Percentiles rank a stretch among this genome's conserved stretches.
These are phyloP conservation scores for Acanthamoeba sp. DNA, from an alignment of 208 protist genomes.

Conservation along the genomic window DNA sequence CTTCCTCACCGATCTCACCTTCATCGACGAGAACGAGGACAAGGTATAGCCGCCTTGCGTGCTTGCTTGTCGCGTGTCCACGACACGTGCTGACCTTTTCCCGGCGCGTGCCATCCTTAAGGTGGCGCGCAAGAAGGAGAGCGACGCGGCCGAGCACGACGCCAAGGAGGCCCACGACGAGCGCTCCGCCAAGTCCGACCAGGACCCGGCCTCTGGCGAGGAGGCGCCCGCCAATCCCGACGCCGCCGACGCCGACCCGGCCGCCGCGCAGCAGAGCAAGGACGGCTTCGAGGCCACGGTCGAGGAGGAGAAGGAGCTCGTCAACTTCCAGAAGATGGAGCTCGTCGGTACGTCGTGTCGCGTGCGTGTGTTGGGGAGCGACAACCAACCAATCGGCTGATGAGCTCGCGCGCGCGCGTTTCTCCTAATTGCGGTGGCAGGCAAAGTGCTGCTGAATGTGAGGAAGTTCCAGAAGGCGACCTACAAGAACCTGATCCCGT, in stretches of 20 bases:
- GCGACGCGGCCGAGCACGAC: background rate
- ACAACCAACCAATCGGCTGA: background rate
- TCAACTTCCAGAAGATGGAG: constrained; percentile 69
- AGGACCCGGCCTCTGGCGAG: background rate
- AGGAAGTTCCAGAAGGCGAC: constrained; percentile 55
- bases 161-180: constrained; percentile 40
- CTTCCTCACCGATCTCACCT: constrained; percentile 62
- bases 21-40: constrained; percentile 62
- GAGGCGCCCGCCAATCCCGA: background rate
- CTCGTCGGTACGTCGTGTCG: constrained; percentile 12
- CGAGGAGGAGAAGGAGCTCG: background rate
- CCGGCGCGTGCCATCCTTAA: background rate
- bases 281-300: background rate
- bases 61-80: background rate
- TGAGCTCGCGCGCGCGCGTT: background rate
- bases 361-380: background rate
- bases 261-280: no score
- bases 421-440: no score
- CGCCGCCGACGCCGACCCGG: background rate
- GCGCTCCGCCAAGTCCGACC: background rate
- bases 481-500: constrained; percentile 37
- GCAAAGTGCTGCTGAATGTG: constrained; percentile 9
- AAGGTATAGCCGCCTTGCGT: background rate
- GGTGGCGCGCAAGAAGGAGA: constrained; percentile 11
- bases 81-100: background rate